Evolutionary conservation across 257 asterid species (phyloP), one percentile per base, ranked within the genome.

Genomic region (Gentiana dahurica): DNA sequence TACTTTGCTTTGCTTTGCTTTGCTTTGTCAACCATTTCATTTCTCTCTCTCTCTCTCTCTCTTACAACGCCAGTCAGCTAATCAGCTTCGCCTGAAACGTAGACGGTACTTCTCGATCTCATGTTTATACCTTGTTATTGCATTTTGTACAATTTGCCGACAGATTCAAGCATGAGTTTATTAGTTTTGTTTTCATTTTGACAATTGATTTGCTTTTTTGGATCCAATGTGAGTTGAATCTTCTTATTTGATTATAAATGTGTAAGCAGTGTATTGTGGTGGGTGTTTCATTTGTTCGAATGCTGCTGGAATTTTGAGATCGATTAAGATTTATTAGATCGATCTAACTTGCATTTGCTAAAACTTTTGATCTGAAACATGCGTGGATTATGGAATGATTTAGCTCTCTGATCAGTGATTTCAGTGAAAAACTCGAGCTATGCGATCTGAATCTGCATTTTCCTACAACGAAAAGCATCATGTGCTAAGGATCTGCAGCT

Each of bases 1-100:
- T 39, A 12, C 61, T 44, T 36, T 53, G 36, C 49, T 13, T 47
- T 39, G 34, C 61, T 44, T 36, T 53, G 49, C 24, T 24, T 24
- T 24, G 24, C 24, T 24, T 24, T 24, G 24, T 24, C 24, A 24
- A 24, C 24, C 24, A 24, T 24, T 24, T 24, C 24, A 8, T 60
- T 58, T 68, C 59, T 53, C 41, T n/a, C 45, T 52, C 65, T 55
- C 73, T 55, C 73, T 38, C 47, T 8, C 43, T 57, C 34, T 54
- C 59, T 55, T 24, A n/a, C 68, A 43, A 43, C 63, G 54, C 45
- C 53, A 12, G n/a, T 36, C 12, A 1, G 44, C 55, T 58, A 38
- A 68, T 61, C 62, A 6, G 3, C 24, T 55, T 4, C 3, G 24
- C 37, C 52, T 36, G 34, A 13, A 35, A 36, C 34, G 13, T 63